Conservation (phyloP, 164 flowering plant species). For the Aristolochia fimbriata region DNA sequence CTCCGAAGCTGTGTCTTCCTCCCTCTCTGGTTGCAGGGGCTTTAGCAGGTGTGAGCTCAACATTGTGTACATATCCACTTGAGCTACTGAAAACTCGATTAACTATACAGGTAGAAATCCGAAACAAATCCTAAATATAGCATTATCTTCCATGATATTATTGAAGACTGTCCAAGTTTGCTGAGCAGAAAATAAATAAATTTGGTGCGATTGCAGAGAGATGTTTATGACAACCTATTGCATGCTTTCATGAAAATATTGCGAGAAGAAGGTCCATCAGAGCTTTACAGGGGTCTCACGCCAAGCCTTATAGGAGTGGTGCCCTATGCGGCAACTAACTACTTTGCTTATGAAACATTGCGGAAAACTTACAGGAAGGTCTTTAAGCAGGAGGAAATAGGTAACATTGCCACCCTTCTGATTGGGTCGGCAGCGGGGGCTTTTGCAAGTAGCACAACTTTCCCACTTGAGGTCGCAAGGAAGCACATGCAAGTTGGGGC, state of each 20-base stretch:
- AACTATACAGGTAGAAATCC: conserved; percentile 69
- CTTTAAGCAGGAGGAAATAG: conserved; percentile 40
- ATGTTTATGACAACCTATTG: conserved; percentile 51
- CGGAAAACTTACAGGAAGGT: conserved; percentile 46
- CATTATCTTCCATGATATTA: no score
- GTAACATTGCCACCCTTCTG: conserved; percentile 55
- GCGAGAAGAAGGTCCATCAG: conserved; percentile 68
- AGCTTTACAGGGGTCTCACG: conserved; percentile 86
- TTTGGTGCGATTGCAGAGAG: conserved; percentile 40
- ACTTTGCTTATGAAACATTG: conserved; percentile 79
- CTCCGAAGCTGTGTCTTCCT: conserved; percentile 58
- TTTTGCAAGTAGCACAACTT: conserved; percentile 64
- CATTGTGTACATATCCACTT: conserved; percentile 81
- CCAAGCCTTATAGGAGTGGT: conserved; percentile 91
- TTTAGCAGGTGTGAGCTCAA: conserved; percentile 91
- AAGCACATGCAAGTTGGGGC: conserved; percentile 88
- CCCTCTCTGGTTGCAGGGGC: conserved; percentile 92
- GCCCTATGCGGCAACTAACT: conserved; percentile 93
- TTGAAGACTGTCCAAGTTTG: no score
- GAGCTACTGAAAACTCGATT: conserved; percentile 89
- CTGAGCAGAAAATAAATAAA: no score
- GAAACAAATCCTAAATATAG: not conserved
- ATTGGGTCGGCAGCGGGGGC: conserved; percentile 84
- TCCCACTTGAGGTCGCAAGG: conserved; percentile 80
- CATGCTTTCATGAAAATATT: conserved; percentile 82